Evolutionary conservation across 2,329 filamentous ascomycete species (phyloP), one percentile per base, ranked within the genome.

Genomic region (Macroventuria anomochaeta): DNA sequence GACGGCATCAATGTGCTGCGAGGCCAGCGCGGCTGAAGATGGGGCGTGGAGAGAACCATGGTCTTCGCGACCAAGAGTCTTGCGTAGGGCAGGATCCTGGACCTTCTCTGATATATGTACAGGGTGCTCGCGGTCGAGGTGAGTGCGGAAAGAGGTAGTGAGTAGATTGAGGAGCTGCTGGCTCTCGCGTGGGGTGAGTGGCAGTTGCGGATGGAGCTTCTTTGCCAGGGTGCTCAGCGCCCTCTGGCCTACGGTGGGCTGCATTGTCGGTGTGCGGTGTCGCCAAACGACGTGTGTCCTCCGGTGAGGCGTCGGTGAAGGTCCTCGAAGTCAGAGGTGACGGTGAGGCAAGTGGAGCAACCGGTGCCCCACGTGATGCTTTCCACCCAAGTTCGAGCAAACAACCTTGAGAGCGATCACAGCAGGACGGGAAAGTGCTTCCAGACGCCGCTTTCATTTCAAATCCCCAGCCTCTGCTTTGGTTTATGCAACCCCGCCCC

Each of bases 131-230:
- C 76, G 78, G 63, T 88, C 85, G 34, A 89, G 80, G 53, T 88
- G 84, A 42, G 80, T 77, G 60, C 84, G 80, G 69, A 89, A 89
- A 11, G 85, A 88, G 33, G 79, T 80, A 18, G 84, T 87, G 58
- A 89, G 79, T 17, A 85, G 77, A 46, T 77, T 80, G 33, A 88
- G 79, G 7, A 89, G 76, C 62, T 84, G 81, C 57, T 83, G 77
- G 13, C 82, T 85, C 64, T 88, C 83, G 52, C 79, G 79, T 4
- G 80, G 76, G 21, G 79, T 83, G 13, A 86, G 76, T 20, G 85
- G 81, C 3, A 81, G 63, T 57, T 77, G 78, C 0, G 76, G 77
- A 57, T 82, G 79, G 33, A 88, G 78, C 67, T 82, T 85, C 21
- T 79, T 77, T 10, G 78, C 74, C 68, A 85, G 77, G 18, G 79